Base-by-base conservation (phyloP, 768 basidiomycete genomes). In the Leucosporidium creatinivorum region DNA sequence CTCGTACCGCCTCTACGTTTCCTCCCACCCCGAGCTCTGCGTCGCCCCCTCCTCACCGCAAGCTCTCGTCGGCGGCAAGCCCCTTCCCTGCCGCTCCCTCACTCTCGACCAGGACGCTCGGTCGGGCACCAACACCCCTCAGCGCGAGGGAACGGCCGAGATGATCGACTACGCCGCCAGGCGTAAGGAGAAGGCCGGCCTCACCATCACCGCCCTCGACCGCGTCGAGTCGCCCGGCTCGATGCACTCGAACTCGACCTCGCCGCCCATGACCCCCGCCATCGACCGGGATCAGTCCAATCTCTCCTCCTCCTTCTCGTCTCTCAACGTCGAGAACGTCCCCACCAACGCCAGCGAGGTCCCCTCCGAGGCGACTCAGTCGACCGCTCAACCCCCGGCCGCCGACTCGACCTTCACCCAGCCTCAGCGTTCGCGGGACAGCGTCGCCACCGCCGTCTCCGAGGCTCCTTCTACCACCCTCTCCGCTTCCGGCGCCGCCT, bases 1-100 rank as follows among this genome's bases (percentile, higher is more conserved):
- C 64, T 89, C 87, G 76, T 99, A 91, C 82, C 85, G 87, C 67
- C 86, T 91, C 12, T 99, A 96, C 76, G 87, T 97, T 71, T 84
- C 88, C 73, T 89, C 92, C 44, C 93, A 99, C 78, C 93, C 93
- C 30, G 93, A 96, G 77, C 82, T 96, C 48, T 83, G 81, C 71
- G 78, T 44, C 4, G 9, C 65, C 7, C 69, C 69, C 21, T 26
- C 54, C 6, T 57, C 55, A 5, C 52, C 68, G 30, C 44, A 55
- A 50, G 63, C 65, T 9, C 48, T 63, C 39, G 59, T 73, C 61
- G 71, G 65, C 36, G 71, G 71, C 62, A 73, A 73, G 61, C 71
- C 71, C 3, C 65, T 73, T 26, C 71, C 71, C 12, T 52, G 61
- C 19, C 67, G 70, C 30, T 69, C 58, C 65, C 67, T 49, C 25